Evolutionary conservation across 257 asterid species (phyloP).

Genomic region (Orobanche coerulescens): DNA sequence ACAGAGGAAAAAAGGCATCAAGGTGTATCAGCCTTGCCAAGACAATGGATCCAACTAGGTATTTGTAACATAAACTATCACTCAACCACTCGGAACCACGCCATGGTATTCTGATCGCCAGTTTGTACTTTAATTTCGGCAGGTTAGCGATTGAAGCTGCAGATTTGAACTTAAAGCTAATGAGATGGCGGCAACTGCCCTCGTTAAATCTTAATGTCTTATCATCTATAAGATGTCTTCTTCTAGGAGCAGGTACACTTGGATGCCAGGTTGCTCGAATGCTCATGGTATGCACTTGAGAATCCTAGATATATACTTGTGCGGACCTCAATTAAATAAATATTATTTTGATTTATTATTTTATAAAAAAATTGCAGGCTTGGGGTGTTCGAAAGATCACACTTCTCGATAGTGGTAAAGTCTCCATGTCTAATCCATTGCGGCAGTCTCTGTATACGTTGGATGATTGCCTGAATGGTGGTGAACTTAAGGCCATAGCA

Average conservation of each 20-base stretch:
- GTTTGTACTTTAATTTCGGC: conserved; percentile 24
- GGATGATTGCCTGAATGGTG: conserved; percentile 89
- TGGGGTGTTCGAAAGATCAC: conserved; percentile 95
- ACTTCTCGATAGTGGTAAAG: conserved; percentile 81
- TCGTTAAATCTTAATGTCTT: conserved; percentile 55
- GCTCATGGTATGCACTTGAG: conserved; percentile 74
- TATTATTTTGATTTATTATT: neutral
- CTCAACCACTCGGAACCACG: conserved; percentile 10
- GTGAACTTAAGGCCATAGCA: conserved; percentile 76
- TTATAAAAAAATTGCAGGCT: conserved; percentile 42
- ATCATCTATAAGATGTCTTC: conserved; percentile 71
- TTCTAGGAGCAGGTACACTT: conserved; percentile 95
- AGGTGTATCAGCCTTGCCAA: conserved; percentile 78
- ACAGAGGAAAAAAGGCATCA: conserved; percentile 46
- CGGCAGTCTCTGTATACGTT: conserved; percentile 85
- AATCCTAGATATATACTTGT: neutral
- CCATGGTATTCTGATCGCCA: conserved; percentile 9
- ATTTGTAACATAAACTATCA: conserved; percentile 14
- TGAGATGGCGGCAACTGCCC: conserved; percentile 97
- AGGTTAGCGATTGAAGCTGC: conserved; percentile 90
- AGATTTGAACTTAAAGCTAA: conserved; percentile 90
- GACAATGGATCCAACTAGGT: conserved; percentile 94
- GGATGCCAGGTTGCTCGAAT: conserved; percentile 98
- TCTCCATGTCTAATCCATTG: conserved; percentile 90
- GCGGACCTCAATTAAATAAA: neutral